Evolutionary conservation across 257 asterid genomes (phyloP).

Genomic region (Fraxinus pennsylvanica): DNA sequence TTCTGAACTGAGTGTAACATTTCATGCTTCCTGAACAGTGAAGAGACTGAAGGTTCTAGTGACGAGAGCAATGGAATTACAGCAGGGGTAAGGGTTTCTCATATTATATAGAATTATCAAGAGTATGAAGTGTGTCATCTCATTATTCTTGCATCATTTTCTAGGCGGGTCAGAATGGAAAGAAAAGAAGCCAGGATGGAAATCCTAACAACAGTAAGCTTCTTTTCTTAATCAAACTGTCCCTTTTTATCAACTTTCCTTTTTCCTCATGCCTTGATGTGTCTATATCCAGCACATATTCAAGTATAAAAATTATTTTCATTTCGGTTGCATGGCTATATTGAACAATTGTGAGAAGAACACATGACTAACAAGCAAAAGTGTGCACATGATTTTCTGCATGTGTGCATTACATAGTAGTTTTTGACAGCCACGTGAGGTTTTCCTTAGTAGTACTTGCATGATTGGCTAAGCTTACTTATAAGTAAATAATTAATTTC

Average conservation of each 20-base stretch:
- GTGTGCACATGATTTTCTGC: too few relatives aligned
- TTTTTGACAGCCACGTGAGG: too few relatives aligned
- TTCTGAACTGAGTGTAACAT: constrained; percentile 19
- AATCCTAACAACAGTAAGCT: constrained; percentile 60
- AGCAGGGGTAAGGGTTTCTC: constrained; percentile 46
- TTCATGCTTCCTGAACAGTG: constrained; percentile 47
- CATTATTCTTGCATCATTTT: constrained; percentile 21
- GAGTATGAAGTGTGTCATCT: not conserved
- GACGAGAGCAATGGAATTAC: constrained; percentile 79
- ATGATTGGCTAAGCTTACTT: not conserved
- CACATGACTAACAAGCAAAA: too few relatives aligned
- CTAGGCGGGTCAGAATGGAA: constrained; percentile 55
- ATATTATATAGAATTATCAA: not conserved
- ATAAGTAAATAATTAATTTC: too few relatives aligned
- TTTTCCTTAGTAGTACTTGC: not conserved
- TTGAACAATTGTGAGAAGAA: not conserved
- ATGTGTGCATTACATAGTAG: too few relatives aligned
- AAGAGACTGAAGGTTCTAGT: constrained; percentile 74
- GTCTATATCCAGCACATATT: not conserved
- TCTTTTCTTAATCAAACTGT: not conserved
- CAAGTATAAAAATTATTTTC: not conserved
- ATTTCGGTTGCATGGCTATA: not conserved
- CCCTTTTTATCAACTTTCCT: not conserved
- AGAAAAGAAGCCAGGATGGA: constrained; percentile 71
- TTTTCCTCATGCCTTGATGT: not conserved